Evolutionary conservation across 2,329 filamentous ascomycete genomes (phyloP).

Genomic region (Pseudogymnoascus sp.): DNA sequence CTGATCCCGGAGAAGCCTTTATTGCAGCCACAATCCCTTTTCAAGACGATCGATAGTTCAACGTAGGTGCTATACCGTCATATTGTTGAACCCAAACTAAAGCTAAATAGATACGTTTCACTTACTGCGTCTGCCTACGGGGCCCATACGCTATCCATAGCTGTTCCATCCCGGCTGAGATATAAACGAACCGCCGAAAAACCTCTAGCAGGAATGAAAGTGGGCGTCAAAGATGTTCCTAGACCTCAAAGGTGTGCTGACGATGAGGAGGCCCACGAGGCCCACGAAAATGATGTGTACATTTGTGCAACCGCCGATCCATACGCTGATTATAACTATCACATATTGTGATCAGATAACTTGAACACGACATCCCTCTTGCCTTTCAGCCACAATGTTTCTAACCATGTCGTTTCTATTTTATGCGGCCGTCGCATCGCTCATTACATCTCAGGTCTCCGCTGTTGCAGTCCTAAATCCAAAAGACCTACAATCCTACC

Average conservation of each 20-base stretch:
- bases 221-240: slow-evolving; percentile 59
- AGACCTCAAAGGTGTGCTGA: slow-evolving; percentile 47
- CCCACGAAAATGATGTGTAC: too few species aligned
- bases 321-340: too few species aligned
- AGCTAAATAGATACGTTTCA: neutral
- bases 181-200: neutral
- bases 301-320: too few species aligned
- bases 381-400: too few species aligned
- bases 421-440: too few species aligned
- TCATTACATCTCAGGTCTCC: too few species aligned
- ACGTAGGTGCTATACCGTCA: neutral
- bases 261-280: too few species aligned
- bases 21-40: neutral
- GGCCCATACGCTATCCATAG: neutral
- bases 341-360: too few species aligned
- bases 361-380: too few species aligned
- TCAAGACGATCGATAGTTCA: neutral
- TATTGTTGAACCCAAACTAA: neutral
- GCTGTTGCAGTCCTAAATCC: too few species aligned
- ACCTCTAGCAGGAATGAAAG: slow-evolving; percentile 22
- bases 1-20: neutral
- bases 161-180: neutral
- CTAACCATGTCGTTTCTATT: too few species aligned
- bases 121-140: neutral
- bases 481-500: too few species aligned